Percentiles rank a stretch among this genome's conserved stretches.
These are phyloP conservation scores for Fusarium sp. DNA, from an alignment of 2,329 filamentous ascomycete species.

Conservation along the genomic window DNA sequence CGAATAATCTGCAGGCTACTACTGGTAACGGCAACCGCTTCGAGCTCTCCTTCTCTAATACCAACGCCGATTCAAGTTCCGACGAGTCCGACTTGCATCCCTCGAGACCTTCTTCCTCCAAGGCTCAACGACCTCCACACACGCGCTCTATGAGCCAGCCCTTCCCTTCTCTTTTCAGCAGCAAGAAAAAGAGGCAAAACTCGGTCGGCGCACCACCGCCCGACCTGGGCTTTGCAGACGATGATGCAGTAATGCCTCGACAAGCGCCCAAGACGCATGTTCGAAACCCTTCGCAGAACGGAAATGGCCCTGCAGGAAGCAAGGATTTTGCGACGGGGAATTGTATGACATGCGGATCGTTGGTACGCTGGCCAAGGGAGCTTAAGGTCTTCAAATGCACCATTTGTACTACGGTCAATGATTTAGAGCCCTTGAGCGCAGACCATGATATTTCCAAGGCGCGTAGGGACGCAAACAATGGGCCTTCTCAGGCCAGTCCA, in stretches of 20 bases:
- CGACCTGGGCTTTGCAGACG: constrained; percentile 47
- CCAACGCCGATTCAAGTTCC: constrained; percentile 56
- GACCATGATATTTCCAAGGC: constrained; percentile 36
- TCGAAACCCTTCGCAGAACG: constrained; percentile 38
- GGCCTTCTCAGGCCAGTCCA: constrained; percentile 18
- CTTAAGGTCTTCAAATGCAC: constrained; percentile 83
- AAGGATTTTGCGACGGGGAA: constrained; percentile 75
- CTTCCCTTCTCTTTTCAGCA: constrained; percentile 76
- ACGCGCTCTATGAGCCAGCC: constrained; percentile 80
- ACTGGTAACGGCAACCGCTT: constrained; percentile 35
- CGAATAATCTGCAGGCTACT: constrained; percentile 7
- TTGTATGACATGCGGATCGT: constrained; percentile 88
- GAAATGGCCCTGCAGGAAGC: constrained; percentile 51
- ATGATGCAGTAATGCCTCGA: constrained; percentile 47
- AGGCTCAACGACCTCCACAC: constrained; percentile 43
- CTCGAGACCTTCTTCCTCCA: constrained; percentile 38
- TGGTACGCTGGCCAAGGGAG: constrained; percentile 81
- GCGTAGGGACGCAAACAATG: constrained; percentile 40
- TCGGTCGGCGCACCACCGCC: constrained; percentile 50
- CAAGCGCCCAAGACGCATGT: constrained; percentile 46
- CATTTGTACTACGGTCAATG: constrained; percentile 86
- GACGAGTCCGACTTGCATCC: constrained; percentile 56
- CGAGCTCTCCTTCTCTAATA: constrained; percentile 47
- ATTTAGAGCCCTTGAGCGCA: constrained; percentile 60
- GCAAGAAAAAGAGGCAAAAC: constrained; percentile 65